phyloP scores from a whole-genome alignment of 352 stramenopile genomes.

The Globisporangium yorkense region DNA sequence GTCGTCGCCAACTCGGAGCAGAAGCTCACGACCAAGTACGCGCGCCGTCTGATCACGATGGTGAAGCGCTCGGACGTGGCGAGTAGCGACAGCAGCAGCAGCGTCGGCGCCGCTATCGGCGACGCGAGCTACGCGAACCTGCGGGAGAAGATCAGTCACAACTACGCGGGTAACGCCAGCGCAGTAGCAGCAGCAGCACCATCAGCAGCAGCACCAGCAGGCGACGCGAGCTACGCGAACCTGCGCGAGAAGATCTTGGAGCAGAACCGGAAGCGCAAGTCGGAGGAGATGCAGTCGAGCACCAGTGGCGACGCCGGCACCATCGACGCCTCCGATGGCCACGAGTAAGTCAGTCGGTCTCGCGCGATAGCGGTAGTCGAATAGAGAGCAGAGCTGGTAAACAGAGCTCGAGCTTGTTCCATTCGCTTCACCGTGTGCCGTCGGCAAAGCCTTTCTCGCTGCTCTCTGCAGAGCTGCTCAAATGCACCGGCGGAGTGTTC shows the following conservation, averaged over 20 bases:
- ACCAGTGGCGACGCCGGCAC: neutral
- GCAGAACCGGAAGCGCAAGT: conserved; percentile 58
- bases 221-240: conserved; percentile 61
- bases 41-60: conserved; percentile 85
- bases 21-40: conserved; percentile 80
- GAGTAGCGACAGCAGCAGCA: neutral
- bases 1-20: conserved; percentile 80
- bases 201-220: neutral
- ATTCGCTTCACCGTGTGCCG: too few relatives aligned
- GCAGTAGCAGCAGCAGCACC: neutral
- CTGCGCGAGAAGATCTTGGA: conserved; percentile 58
- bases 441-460: too few relatives aligned
- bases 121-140: conserved; percentile 66
- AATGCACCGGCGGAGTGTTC: neutral
- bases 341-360: neutral
- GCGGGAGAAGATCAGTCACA: conserved; percentile 55
- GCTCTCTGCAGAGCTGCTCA: too few relatives aligned
- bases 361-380: neutral
- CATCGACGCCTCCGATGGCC: neutral
- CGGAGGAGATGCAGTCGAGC: conserved; percentile 18
- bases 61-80: conserved; percentile 37
- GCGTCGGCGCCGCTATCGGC: conserved; percentile 7
- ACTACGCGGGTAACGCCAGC: conserved; percentile 6
- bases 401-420: too few relatives aligned
- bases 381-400: neutral